These are phyloP conservation scores for Ophiostoma perfectum DNA, from an alignment of 2,329 filamentous ascomycete genomes.

Conservation along the genomic window DNA sequence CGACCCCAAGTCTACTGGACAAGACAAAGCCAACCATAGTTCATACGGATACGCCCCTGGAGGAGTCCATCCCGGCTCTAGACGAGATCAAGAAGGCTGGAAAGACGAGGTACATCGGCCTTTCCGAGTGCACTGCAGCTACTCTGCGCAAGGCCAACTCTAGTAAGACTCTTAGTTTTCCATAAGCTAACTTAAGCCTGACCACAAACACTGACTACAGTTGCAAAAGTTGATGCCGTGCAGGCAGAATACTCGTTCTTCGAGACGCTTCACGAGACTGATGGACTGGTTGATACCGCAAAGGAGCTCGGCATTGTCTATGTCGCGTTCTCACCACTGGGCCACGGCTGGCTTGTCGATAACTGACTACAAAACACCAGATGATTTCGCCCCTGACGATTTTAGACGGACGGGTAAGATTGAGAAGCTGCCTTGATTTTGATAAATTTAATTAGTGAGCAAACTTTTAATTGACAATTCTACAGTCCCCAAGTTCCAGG, in stretches of 20 bases:
- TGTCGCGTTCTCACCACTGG: not conserved
- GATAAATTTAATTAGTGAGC: no score
- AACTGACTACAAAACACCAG: not conserved
- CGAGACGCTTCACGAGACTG: not conserved
- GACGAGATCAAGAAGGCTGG: not conserved
- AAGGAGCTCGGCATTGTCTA: not conserved
- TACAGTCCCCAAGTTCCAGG: constrained; percentile 14
- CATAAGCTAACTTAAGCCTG: not conserved
- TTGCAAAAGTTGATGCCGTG: not conserved
- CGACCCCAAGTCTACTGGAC: not conserved
- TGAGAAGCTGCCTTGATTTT: no score
- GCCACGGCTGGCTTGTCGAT: not conserved
- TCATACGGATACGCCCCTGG: not conserved
- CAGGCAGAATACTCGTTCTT: not conserved
- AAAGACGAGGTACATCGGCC: not conserved
- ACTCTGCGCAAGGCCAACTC: not conserved
- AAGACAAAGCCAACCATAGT: not conserved
- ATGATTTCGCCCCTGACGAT: not conserved
- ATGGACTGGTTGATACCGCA: not conserved
- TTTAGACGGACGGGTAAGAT: not conserved
- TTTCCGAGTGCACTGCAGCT: not conserved
- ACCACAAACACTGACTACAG: not conserved
- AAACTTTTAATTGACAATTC: not conserved
- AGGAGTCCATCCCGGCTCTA: not conserved
- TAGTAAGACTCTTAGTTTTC: not conserved